Percentiles rank a stretch among this genome's conserved stretches.
Conservation (phyloP, 2,329 filamentous ascomycete genomes). For the Orbilia oligospora region DNA sequence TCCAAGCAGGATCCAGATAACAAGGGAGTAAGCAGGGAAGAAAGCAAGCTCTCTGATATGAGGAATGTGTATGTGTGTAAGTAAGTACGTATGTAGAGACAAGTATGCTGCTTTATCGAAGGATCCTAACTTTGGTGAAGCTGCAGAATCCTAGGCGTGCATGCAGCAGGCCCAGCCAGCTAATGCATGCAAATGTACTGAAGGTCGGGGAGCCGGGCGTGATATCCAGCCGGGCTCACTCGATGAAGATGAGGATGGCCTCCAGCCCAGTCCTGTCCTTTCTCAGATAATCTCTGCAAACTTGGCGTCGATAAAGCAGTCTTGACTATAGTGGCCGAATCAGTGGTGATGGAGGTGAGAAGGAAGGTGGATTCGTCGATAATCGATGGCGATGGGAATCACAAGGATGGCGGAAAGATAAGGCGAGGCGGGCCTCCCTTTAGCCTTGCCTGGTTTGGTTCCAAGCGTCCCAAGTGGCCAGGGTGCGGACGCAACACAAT, state of each 20-base stretch:
- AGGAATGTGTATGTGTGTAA: slow-evolving; percentile 10
- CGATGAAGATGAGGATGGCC: slow-evolving; percentile 56
- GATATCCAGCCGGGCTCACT: slow-evolving; percentile 43
- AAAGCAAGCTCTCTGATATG: slow-evolving; percentile 7
- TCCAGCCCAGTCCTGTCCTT: slow-evolving; percentile 4
- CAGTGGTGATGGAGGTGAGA: slow-evolving; percentile 16
- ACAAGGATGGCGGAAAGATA: slow-evolving; percentile 46
- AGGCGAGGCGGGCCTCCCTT: slow-evolving; percentile 41
- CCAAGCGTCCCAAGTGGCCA: background rate
- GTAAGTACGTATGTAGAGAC: slow-evolving; percentile 13
- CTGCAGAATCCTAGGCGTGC: slow-evolving; percentile 55
- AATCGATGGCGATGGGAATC: slow-evolving; percentile 34
- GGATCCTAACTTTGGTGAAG: slow-evolving; percentile 17
- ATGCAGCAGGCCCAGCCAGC: slow-evolving; percentile 58
- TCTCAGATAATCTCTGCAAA: slow-evolving; percentile 29
- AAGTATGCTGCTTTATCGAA: slow-evolving; percentile 7
- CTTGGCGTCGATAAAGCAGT: slow-evolving; percentile 34
- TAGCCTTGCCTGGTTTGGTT: slow-evolving; percentile 8
- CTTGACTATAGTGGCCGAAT: background rate
- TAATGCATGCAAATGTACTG: slow-evolving; percentile 58
- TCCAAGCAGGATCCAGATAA: slow-evolving; percentile 16
- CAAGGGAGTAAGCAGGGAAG: slow-evolving; percentile 2
- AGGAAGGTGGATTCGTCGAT: slow-evolving; percentile 17
- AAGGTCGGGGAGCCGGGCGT: slow-evolving; percentile 32
- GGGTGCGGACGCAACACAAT: slow-evolving; percentile 13